Conservation (phyloP, 2,329 filamentous ascomycete species). For the Pestalotiopsis sp. region DNA sequence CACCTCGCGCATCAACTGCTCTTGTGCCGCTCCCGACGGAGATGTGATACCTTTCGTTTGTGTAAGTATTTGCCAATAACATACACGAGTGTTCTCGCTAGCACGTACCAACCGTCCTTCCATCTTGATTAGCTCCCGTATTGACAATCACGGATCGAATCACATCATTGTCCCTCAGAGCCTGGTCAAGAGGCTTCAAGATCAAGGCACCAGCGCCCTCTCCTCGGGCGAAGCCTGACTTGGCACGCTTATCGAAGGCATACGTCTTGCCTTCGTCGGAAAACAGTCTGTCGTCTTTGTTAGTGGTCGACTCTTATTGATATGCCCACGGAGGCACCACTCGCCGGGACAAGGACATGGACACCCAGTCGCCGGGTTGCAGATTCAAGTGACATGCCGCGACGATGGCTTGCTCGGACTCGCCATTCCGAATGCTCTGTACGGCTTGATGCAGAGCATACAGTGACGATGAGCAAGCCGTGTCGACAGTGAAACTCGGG, state of each 20-base stretch:
- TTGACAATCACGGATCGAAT: slow-evolving; percentile 38
- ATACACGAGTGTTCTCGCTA: neutral
- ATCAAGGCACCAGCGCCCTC: slow-evolving; percentile 37
- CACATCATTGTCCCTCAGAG: slow-evolving; percentile 35
- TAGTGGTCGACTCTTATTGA: neutral
- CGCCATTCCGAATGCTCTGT: slow-evolving; percentile 28
- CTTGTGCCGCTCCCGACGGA: slow-evolving; percentile 22
- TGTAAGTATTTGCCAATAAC: neutral
- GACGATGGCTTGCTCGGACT: slow-evolving; percentile 24
- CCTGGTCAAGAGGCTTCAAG: slow-evolving; percentile 35
- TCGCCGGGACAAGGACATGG: slow-evolving; percentile 22
- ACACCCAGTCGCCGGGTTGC: slow-evolving; percentile 26
- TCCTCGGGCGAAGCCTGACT: slow-evolving; percentile 35
- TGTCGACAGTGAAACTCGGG: slow-evolving; percentile 46
- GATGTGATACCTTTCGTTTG: neutral
- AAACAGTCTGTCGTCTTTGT: neutral
- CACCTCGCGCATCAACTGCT: slow-evolving; percentile 21
- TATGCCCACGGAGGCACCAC: neutral
- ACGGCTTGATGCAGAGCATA: slow-evolving; percentile 35
- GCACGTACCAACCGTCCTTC: slow-evolving; percentile 19
- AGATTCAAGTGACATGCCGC: slow-evolving; percentile 19
- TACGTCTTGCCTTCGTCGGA: slow-evolving; percentile 14
- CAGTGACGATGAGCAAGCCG: slow-evolving; percentile 47
- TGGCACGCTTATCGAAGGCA: slow-evolving; percentile 32
- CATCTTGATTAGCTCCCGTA: slow-evolving; percentile 29